phyloP scores from a whole-genome alignment of 768 basidiomycete species.

The Collybiopsis luxurians region DNA sequence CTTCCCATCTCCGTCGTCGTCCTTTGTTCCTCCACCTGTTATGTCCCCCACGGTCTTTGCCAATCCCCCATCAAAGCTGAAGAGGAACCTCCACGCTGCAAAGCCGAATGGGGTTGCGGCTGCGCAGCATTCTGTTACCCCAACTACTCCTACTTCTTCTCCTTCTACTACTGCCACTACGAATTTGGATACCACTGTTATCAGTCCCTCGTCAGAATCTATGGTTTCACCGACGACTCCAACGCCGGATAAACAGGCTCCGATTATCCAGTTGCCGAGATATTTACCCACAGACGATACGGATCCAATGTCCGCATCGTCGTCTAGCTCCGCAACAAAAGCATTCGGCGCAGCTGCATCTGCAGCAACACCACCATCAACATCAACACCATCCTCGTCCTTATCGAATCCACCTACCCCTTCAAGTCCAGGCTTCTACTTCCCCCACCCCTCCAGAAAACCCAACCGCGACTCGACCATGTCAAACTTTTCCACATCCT shows the following conservation, averaged over 20 bases:
- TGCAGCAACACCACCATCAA: neutral
- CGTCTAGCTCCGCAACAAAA: neutral
- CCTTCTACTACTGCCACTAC: neutral
- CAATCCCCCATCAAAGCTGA: neutral
- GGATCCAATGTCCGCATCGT: neutral
- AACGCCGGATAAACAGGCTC: neutral
- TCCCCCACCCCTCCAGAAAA: neutral
- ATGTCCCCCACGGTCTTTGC: neutral
- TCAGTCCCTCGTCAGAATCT: neutral
- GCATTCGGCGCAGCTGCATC: neutral
- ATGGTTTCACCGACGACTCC: slow-evolving; percentile 5
- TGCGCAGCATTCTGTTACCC: too few species aligned
- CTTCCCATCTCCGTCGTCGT: slow-evolving; percentile 6
- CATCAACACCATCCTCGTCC: neutral
- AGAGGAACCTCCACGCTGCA: too few species aligned
- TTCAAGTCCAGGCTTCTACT: slow-evolving; percentile 6
- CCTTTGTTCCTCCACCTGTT: neutral
- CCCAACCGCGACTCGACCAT: slow-evolving; percentile 6
- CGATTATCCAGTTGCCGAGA: neutral
- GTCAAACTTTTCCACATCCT: slow-evolving; percentile 3
- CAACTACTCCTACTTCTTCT: neutral
- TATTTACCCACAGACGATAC: neutral
- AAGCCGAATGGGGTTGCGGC: too few species aligned
- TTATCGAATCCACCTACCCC: slow-evolving; percentile 1
- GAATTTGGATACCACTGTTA: neutral